Evolutionary conservation across 768 basidiomycete species (phyloP), one percentile per base, ranked within the genome.

Genomic region (Mrakia frigida): DNA sequence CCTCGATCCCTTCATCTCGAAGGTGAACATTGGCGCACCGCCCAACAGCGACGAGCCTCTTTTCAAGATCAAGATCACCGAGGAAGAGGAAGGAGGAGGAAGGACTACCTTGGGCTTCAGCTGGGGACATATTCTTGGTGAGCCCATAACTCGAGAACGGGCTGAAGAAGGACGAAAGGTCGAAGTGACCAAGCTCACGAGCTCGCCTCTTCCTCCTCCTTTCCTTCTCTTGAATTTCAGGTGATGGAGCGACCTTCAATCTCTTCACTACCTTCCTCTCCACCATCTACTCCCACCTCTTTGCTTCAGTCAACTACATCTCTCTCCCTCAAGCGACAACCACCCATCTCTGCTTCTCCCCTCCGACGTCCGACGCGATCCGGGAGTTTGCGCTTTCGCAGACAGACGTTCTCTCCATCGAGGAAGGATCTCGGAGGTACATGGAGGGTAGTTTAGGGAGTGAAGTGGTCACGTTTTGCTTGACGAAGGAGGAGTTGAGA

Each of bases 261-360:
- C 35, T 68, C 25, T 68, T 68, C 65, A 68, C 65, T 25, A n/a
- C 39, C 39, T 6, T 68, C 21, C 35, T 68, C 65, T 68, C 65
- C 21, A 37, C 18, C 65, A n/a, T 68, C 35, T 68, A 68, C 65
- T 35, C 39, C 13, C 39, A 43, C 25, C 65, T 68, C 37, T 1
- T 39, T 39, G 1, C 65, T 10, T 23, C 65, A 0, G 21, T 6
- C 33, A 21, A 7, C 35, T 39, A 1, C 39, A 10, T 18, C 65
- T n/a, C 65, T 68, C 35, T 10, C 6, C 65, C 65, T n/a, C 9
- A 18, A 25, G 16, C 65, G 4, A 68, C 65, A 21, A 39, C 37
- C 35, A 68, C 35, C 5, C 65, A 68, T 25, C 39, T 68, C 37
- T 25, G 9, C 39, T 68, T 68, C 37, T 10, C 3, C 39, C 35